Conservation (phyloP, 768 basidiomycete species). For the Basidioascus undulatus region DNA sequence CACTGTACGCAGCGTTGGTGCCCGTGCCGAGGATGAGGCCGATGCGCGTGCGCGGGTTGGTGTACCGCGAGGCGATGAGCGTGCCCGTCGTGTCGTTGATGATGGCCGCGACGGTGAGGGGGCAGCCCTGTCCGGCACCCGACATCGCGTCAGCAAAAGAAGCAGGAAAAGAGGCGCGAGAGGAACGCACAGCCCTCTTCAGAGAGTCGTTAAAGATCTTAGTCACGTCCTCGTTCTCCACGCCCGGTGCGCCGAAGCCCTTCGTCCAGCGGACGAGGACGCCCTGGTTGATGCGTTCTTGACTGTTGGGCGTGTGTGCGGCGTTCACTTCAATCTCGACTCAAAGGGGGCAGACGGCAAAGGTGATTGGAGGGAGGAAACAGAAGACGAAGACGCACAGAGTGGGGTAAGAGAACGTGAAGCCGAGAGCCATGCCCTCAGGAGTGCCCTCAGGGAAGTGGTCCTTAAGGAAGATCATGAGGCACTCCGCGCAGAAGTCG, state of each 20-base stretch:
- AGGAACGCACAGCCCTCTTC: constrained; percentile 36
- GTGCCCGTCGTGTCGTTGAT: constrained; percentile 98
- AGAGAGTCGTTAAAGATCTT: constrained; percentile 75
- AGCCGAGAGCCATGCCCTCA: constrained; percentile 57
- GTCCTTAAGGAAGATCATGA: constrained; percentile 65
- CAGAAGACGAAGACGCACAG: constrained; percentile 28
- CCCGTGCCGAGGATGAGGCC: constrained; percentile 96
- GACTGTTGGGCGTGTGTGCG: no score
- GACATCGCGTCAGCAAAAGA: not conserved
- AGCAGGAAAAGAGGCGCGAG: no score
- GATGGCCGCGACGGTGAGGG: constrained; percentile 54
- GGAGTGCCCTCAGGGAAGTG: constrained; percentile 24
- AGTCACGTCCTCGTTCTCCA: constrained; percentile 78
- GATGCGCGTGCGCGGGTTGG: constrained; percentile 70
- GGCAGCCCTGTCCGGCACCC: constrained; percentile 43
- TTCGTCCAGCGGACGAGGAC: constrained; percentile 97
- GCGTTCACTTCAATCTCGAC: no score
- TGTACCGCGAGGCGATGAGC: constrained; percentile 87
- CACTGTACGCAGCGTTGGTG: constrained; percentile 87
- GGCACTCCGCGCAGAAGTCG: constrained; percentile 88
- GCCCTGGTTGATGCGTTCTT: constrained; percentile 80
- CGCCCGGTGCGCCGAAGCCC: constrained; percentile 76
- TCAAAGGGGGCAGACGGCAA: no score
- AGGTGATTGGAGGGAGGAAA: no score
- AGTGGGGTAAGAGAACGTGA: constrained; percentile 98